phyloP scores from a whole-genome alignment of 768 basidiomycete species.

The Auriculariales sp. region DNA sequence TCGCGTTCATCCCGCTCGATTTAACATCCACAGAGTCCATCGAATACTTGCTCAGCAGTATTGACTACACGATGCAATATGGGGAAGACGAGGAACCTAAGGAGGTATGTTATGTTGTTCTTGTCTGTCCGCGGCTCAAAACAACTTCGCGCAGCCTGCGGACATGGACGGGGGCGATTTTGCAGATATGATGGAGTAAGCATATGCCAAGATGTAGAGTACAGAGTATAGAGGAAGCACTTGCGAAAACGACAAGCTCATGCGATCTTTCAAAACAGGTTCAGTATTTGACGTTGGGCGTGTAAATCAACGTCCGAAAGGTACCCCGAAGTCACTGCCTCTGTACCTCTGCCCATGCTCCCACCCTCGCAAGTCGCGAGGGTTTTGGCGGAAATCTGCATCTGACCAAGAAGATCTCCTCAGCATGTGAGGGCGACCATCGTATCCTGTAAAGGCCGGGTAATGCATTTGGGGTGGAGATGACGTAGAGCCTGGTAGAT shows the following conservation, averaged over 20 bases:
- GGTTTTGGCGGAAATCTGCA: too few relatives aligned
- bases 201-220: background rate
- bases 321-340: background rate
- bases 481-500: too few relatives aligned
- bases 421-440: too few relatives aligned
- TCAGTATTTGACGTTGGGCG: background rate
- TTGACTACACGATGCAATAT: constrained; percentile 97
- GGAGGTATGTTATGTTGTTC: constrained; percentile 39
- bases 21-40: constrained; percentile 81
- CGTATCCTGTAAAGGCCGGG: too few relatives aligned
- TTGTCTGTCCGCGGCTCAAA: background rate
- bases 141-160: constrained; percentile 42
- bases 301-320: background rate
- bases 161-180: constrained; percentile 93
- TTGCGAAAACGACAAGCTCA: background rate
- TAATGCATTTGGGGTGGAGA: too few relatives aligned
- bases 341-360: too few relatives aligned
- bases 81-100: constrained; percentile 97
- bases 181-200: constrained; percentile 52
- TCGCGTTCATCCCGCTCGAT: constrained; percentile 92
- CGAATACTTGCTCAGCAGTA: constrained; percentile 81
- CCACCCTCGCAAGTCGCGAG: too few relatives aligned
- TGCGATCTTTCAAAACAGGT: background rate
- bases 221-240: background rate
- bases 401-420: too few relatives aligned